phyloP scores from a whole-genome alignment of 352 stramenopile genomes.

The Phytophthora citricola region DNA sequence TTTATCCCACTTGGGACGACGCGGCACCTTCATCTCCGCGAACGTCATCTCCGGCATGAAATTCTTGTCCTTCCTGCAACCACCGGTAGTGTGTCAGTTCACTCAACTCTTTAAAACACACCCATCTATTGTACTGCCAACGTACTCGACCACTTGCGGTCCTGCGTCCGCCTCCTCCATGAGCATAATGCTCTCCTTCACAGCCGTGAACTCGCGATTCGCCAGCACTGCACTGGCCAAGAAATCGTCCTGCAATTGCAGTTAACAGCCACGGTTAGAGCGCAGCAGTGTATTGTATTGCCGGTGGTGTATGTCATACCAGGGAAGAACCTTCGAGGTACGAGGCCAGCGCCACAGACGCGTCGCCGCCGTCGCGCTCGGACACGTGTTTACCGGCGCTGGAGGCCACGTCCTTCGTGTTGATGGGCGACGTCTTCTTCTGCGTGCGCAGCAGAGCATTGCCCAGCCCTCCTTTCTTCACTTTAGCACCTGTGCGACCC shows the following conservation, averaged over 20 bases:
- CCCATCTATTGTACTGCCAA: constrained; percentile 6
- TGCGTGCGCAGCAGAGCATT: constrained; percentile 80
- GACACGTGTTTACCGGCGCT: constrained; percentile 89
- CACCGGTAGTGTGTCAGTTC: neutral
- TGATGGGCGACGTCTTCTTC: constrained; percentile 74
- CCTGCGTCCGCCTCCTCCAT: constrained; percentile 66
- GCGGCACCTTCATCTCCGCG: constrained; percentile 96
- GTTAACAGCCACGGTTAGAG: constrained; percentile 8
- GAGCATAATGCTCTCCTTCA: constrained; percentile 90
- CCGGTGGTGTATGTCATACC: constrained; percentile 26
- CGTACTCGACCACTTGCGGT: constrained; percentile 72
- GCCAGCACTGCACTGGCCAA: constrained; percentile 91
- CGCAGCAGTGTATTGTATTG: neutral
- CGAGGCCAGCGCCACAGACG: constrained; percentile 80
- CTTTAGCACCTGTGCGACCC: constrained; percentile 77
- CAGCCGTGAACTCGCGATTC: constrained; percentile 92
- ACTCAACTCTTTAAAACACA: neutral
- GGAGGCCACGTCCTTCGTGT: constrained; percentile 77
- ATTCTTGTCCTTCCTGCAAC: constrained; percentile 54
- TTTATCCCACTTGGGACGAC: constrained; percentile 95
- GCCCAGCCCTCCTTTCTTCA: constrained; percentile 77
- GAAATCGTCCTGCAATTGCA: constrained; percentile 87
- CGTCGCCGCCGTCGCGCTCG: constrained; percentile 80
- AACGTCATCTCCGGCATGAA: constrained; percentile 91
- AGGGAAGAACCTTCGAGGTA: constrained; percentile 89